Base-by-base conservation (phyloP, 768 basidiomycete species). In the Kwoniella heveanensis region DNA sequence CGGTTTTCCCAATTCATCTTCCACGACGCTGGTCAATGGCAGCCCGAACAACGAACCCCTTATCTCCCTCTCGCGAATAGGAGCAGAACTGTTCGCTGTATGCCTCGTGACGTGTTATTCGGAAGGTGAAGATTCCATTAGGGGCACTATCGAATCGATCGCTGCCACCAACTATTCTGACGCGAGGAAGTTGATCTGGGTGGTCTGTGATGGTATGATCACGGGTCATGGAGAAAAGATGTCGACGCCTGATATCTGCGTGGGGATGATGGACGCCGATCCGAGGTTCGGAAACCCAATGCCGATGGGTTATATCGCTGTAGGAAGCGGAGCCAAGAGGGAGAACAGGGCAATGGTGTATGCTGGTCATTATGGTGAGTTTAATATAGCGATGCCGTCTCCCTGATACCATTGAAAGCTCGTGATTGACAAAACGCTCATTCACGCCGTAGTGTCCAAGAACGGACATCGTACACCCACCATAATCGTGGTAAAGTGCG, bases 161-260 rank as follows among this genome's bases (percentile, higher is more conserved):
- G 94, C 95, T 0, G 81, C 81, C 39, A 97, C 96, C 2, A 88
- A 85, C 2, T 99, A 98, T 79, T 91, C 92, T 4, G 96, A 98
- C 81, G 83, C 86, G 46, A 85, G 96, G 62, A 99, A 99, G 77
- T 83, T 99, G 22, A 80, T 99, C 52, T 94, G 97, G 79, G 83
- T 99, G 60, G 89, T 99, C 12, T 93, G 93, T 51, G 96, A 99
- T 79, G 96, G 96, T 1, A 96, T 99, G 92, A 93, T 99, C 68
- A 98, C 95, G 0, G 96, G 96, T 32, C 89, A 89, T 3, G 96
- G 96, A 36, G 96, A 98, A 83, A 95, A 93, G 82, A 84, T 83
- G 72, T 93, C 91, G 66, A 99, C 96, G 7, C 96, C 96, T 7
- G 96, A 99, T 79, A 93, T 92, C 50, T 98, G 95, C 75, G 94